A percentile compares a stretch with the other conserved stretches of the same genome.
These are phyloP conservation scores for Vishniacozyma victoriae DNA, from an alignment of 768 basidiomycete species.

Conservation along the genomic window DNA sequence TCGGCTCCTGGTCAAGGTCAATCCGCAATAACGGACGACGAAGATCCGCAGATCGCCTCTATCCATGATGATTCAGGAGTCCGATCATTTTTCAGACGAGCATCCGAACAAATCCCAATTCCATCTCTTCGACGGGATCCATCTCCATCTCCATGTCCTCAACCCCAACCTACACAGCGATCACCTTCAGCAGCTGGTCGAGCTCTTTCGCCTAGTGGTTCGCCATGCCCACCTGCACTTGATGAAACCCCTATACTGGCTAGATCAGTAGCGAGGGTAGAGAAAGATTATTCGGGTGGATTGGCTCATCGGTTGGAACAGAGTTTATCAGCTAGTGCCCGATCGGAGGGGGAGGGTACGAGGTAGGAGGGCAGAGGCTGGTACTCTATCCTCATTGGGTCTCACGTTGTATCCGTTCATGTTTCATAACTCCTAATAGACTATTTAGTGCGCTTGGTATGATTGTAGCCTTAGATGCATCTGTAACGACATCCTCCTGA, in stretches of 20 bases:
- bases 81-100: slow-evolving; percentile 16
- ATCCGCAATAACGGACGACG: slow-evolving; percentile 11
- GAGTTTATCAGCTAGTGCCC: neutral
- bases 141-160: neutral
- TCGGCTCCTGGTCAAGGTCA: slow-evolving; percentile 2
- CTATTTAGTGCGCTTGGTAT: neutral
- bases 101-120: slow-evolving; percentile 22
- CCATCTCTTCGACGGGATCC: slow-evolving; percentile 14
- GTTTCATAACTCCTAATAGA: no score
- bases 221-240: slow-evolving; percentile 21
- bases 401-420: no score
- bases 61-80: neutral
- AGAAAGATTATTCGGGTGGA: neutral
- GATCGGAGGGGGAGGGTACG: neutral
- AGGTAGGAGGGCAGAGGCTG: neutral
- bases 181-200: neutral
- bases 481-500: neutral
- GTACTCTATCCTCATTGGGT: no score
- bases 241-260: slow-evolving; percentile 21
- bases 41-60: slow-evolving; percentile 3
- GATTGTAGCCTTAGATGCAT: neutral
- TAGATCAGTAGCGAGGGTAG: neutral
- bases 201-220: neutral
- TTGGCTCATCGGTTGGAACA: slow-evolving; percentile 11
- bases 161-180: neutral